Evolutionary conservation across 2,329 filamentous ascomycete genomes (phyloP), one percentile per base, ranked within the genome.

Genomic region (Phaeosphaeriaceae sp.): DNA sequence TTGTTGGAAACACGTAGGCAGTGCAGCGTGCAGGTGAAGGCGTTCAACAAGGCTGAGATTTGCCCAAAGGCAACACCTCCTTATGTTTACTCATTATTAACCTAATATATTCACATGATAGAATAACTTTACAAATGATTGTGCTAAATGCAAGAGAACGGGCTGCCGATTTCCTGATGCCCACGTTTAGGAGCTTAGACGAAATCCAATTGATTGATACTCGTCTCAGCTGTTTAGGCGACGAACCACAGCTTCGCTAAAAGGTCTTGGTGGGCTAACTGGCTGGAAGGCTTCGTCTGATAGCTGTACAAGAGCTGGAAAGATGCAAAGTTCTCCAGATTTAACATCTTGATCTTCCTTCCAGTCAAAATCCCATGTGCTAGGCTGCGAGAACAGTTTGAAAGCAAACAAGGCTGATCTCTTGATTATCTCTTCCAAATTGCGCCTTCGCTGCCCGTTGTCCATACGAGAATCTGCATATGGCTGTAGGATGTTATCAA

Each of bases 371-470:
- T 58, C 49, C 63, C 63, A 74, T 6, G 54, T 48, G 21, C 61
- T 67, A 1, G 66, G 70, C 48, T 74, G 71, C 6, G 67, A 68
- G 46, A 74, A 74, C 3, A 74, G 49, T 1, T 66, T 61, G 38
- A 68, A 72, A n/a, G 67, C 70, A 38, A 72, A 71, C 2, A 54
- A 51, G 1, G 69, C 69, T 2, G 64, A 63, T 4, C 68, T 63
- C 39, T 70, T 71, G n/a, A 73, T 43, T 1, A 74, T 62, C 45
- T 71, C 68, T 15, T 71, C 65, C 7, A 74, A 46, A 37, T 74
- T 73, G 2, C 51, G 54, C 13, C 54, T 60, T 3, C 71, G 57
- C 21, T 67, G 51, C n/a, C 46, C 51, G 6, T 67, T 61, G 21
- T 71, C 58, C 49, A 67, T 58, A 3, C 60, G 61, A 21, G 54